Conservation (phyloP, 1,139 yeast genomes). For the Geotrichum klebahnii region DNA sequence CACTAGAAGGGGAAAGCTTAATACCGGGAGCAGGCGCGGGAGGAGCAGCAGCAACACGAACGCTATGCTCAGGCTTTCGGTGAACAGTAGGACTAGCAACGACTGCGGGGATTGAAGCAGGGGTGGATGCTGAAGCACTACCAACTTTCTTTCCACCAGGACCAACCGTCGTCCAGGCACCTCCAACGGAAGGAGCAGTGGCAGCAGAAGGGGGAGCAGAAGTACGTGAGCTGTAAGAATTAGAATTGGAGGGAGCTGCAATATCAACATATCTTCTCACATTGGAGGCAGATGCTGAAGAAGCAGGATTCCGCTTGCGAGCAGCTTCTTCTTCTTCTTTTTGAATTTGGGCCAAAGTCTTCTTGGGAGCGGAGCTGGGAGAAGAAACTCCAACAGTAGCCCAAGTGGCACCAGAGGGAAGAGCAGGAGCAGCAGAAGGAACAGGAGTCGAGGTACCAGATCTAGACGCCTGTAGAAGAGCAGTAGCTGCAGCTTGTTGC, state of each 20-base stretch:
- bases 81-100: conserved; percentile 21
- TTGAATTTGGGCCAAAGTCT: conserved; percentile 49
- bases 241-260: conserved; percentile 21
- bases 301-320: conserved; percentile 32
- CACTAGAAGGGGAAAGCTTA: conserved; percentile 29
- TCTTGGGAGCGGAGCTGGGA: conserved; percentile 35
- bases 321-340: conserved; percentile 45
- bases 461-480: conserved; percentile 24
- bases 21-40: conserved; percentile 34
- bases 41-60: conserved; percentile 36
- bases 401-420: conserved; percentile 57
- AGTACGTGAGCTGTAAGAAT: conserved; percentile 27
- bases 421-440: conserved; percentile 29
- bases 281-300: conserved; percentile 12
- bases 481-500: conserved; percentile 36
- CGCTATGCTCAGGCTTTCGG: conserved; percentile 39
- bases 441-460: conserved; percentile 24
- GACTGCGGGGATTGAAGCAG: conserved; percentile 31
- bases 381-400: conserved; percentile 39
- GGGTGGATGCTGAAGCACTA: conserved; percentile 24
- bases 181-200: conserved; percentile 25
- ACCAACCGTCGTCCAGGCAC: conserved; percentile 42
- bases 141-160: conserved; percentile 36
- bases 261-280: conserved; percentile 23
- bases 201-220: conserved; percentile 28